Conservation (phyloP, 2,329 filamentous ascomycete species). For the Rugonectria rugulosa region DNA sequence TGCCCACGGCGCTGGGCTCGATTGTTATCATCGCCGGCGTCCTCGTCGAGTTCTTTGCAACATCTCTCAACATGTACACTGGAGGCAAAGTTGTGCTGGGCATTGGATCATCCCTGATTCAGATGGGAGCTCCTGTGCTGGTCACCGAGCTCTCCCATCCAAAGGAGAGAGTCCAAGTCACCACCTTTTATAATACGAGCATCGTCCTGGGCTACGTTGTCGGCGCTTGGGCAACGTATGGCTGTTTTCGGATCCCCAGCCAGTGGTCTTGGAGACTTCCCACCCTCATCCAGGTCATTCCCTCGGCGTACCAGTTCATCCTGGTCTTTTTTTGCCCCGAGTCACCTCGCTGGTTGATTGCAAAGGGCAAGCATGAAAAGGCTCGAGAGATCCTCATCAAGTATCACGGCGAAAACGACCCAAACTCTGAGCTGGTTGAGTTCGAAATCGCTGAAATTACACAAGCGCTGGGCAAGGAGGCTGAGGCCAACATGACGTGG, state of each 20-base stretch:
- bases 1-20: slow-evolving; percentile 46
- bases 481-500: slow-evolving; percentile 53
- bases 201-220: slow-evolving; percentile 33
- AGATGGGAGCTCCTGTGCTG: slow-evolving; percentile 52
- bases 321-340: slow-evolving; percentile 63
- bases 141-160: slow-evolving; percentile 52
- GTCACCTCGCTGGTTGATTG: slow-evolving; percentile 65
- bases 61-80: slow-evolving; percentile 47
- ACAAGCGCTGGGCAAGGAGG: slow-evolving; percentile 54
- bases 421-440: slow-evolving; percentile 52
- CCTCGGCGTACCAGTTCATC: slow-evolving; percentile 50
- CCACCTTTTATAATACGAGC: slow-evolving; percentile 33
- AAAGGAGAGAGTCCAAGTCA: slow-evolving; percentile 41
- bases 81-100: slow-evolving; percentile 49
- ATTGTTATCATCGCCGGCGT: slow-evolving; percentile 49
- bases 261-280: slow-evolving; percentile 45
- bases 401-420: slow-evolving; percentile 58
- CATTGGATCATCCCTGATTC: slow-evolving; percentile 46
- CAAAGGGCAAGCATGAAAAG: slow-evolving; percentile 57
- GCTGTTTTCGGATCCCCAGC: slow-evolving; percentile 30
- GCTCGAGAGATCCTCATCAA: slow-evolving; percentile 59
- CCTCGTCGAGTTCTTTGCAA: slow-evolving; percentile 46
- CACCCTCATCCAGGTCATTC: slow-evolving; percentile 58
- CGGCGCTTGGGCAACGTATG: slow-evolving; percentile 35
- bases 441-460: slow-evolving; percentile 60